Evolutionary conservation across 768 basidiomycete species (phyloP).

Genomic region (Kwoniella botswanensis): DNA sequence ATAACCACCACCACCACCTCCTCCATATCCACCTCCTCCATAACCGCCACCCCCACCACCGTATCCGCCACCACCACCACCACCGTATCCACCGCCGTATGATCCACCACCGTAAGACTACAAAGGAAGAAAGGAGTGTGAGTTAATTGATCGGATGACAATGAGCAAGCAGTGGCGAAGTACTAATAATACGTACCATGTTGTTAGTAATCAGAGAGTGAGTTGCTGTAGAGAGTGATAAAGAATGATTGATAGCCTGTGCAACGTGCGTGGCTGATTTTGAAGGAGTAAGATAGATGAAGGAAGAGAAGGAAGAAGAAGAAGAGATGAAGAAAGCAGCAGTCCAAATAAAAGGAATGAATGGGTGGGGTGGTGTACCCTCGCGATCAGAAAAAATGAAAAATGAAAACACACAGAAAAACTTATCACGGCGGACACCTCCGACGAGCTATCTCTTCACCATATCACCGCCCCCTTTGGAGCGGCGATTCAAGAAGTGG

Average conservation of each 20-base stretch:
- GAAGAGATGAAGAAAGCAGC: background rate
- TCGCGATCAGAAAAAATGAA: slow-evolving; percentile 7
- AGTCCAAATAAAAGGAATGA: background rate
- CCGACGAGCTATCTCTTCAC: background rate
- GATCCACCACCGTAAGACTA: slow-evolving; percentile 35
- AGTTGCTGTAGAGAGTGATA: slow-evolving; percentile 9
- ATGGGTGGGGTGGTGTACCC: background rate
- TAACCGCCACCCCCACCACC: slow-evolving; percentile 47
- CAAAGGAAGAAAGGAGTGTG: slow-evolving; percentile 3
- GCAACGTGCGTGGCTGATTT: background rate
- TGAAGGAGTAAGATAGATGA: slow-evolving; percentile 1
- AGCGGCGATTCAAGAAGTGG: background rate
- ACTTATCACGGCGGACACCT: slow-evolving; percentile 8
- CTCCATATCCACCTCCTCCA: slow-evolving; percentile 45
- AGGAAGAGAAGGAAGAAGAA: slow-evolving; percentile 11
- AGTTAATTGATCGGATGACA: slow-evolving; percentile 5
- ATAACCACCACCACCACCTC: slow-evolving; percentile 59
- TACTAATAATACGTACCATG: slow-evolving; percentile 13
- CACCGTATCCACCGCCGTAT: slow-evolving; percentile 36
- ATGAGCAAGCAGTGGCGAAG: slow-evolving; percentile 19
- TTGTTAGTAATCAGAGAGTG: background rate
- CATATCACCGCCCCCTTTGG: background rate
- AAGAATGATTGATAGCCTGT: background rate
- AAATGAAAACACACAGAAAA: slow-evolving; percentile 6
- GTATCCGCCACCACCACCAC: slow-evolving; percentile 38